Conservation (phyloP, 495 filamentous ascomycete species). For the Bombardia bombarda region DNA sequence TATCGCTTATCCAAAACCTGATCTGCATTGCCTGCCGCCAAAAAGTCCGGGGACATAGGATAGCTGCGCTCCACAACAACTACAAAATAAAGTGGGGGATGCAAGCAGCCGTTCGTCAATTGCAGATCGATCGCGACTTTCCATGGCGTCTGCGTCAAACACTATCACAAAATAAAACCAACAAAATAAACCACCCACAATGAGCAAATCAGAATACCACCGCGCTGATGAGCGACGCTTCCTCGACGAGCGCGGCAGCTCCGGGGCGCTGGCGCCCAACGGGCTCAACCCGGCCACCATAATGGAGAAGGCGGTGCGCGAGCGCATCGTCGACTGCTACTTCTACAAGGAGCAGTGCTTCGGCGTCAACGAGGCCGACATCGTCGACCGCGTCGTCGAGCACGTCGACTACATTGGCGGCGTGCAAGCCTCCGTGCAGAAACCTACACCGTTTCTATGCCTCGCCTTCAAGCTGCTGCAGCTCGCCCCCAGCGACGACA, state of each 20-base stretch:
- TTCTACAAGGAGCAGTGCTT: slow-evolving; percentile 99
- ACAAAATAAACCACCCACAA: background rate
- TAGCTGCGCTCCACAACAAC: background rate
- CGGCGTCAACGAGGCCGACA: slow-evolving; percentile 80
- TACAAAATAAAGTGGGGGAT: background rate
- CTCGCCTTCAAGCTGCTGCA: slow-evolving; percentile 92
- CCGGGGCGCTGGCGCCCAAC: slow-evolving; percentile 44
- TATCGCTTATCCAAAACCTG: slow-evolving; percentile 15
- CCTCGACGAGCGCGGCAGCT: slow-evolving; percentile 65
- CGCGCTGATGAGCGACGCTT: slow-evolving; percentile 67
- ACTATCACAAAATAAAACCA: background rate
- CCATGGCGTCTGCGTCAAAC: too few species aligned
- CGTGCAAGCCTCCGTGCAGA: slow-evolving; percentile 71
- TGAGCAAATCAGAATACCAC: slow-evolving; percentile 38
- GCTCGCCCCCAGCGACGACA: slow-evolving; percentile 66
- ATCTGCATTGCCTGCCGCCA: background rate
- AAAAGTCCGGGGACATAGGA: too few species aligned
- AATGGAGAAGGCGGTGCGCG: slow-evolving; percentile 85
- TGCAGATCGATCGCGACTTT: background rate
- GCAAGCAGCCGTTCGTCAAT: background rate
- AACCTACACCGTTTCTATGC: slow-evolving; percentile 88
- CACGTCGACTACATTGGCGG: slow-evolving; percentile 76
- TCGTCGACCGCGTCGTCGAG: slow-evolving; percentile 84
- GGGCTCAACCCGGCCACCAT: slow-evolving; percentile 84
- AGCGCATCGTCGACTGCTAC: slow-evolving; percentile 88